Base-by-base conservation (phyloP, 2,329 filamentous ascomycete genomes). In the Colletotrichum tabaci region DNA sequence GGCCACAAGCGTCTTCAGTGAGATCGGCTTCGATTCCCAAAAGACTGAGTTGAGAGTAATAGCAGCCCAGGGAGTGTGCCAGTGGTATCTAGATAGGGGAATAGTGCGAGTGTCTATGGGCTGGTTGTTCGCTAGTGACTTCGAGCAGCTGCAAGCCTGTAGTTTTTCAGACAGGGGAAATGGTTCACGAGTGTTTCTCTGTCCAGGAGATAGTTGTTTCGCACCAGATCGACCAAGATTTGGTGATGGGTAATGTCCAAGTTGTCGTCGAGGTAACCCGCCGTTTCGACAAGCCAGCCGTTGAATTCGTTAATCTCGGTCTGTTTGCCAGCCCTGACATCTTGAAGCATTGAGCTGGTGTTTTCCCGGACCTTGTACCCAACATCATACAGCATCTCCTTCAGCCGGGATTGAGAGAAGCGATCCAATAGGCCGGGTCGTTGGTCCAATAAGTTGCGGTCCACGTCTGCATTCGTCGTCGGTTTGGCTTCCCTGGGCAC, bases 331-430 rank as follows among this genome's bases (percentile, higher is more conserved):
- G 85, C 84, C 42, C 77, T 79, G 15, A 88, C 83, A 75, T 91
- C 89, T 79, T 91, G 89, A 6, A 90, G 82, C 89, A 91, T 91
- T 5, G 88, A 90, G 77, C 88, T 90, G 12, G 81, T 86, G 77
- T 91, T 91, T 42, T 85, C 81, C 18, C 77, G 79, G 6, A 89
- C 88, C 70, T 84, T 84, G n/a, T 79, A 71, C 2, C 84, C 87
- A 9, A 88, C 83, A 10, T 77, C 78, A 61, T 86, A 79, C 8
- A 92, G 79, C 80, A 87, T 84, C 3, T 77, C 72, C 38, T 81
- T 82, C 40, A 91, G 79, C 4, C 75, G 77, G 5, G 77, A 38
- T 13, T 79, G 77, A 0, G 87, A 85, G 76, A 89, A 86, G 35
- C 88, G 82, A 47, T 84, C 69, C 35, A 68, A 53, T 8, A 83